A percentile compares a stretch with the other conserved stretches of the same genome.
phyloP scores from a whole-genome alignment of 2,329 filamentous ascomycete species.

The Stromatinia cepivora region DNA sequence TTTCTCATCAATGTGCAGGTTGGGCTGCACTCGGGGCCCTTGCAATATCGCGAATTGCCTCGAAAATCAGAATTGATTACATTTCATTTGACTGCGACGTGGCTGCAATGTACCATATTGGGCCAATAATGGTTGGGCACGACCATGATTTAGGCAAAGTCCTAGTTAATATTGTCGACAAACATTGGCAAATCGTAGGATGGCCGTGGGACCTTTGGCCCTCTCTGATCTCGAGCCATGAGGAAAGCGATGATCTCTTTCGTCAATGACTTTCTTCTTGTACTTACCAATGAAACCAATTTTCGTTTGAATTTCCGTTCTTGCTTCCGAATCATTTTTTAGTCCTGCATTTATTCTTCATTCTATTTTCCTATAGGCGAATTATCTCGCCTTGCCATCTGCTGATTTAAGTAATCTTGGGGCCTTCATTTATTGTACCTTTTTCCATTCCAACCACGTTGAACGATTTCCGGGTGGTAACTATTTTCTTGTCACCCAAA shows the following conservation, averaged over 20 bases:
- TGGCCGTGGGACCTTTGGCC: background rate
- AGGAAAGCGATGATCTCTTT: conserved; percentile 1
- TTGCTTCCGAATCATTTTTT: conserved; percentile 12
- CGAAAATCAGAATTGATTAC: conserved; percentile 28
- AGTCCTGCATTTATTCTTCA: conserved; percentile 10
- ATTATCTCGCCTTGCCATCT: conserved; percentile 3
- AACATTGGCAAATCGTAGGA: conserved; percentile 18
- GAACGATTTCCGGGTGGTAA: conserved; percentile 15
- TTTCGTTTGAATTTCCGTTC: background rate
- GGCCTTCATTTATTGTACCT: conserved; percentile 8
- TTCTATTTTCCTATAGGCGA: conserved; percentile 16
- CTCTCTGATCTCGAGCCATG: conserved; percentile 12
- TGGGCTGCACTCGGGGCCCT: conserved; percentile 31
- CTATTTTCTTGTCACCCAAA: conserved; percentile 18
- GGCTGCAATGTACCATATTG: conserved; percentile 34
- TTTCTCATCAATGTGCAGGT: conserved; percentile 18
- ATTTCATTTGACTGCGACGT: conserved; percentile 36
- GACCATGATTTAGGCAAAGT: conserved; percentile 37
- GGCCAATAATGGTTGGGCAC: conserved; percentile 38
- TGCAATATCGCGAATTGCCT: conserved; percentile 34
- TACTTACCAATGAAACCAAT: conserved; percentile 17
- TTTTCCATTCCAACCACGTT: conserved; percentile 10
- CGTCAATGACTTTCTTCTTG: conserved; percentile 10
- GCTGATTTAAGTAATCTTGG: conserved; percentile 17
- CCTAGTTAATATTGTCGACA: conserved; percentile 16